These are phyloP conservation scores for Yamadazyma pseudoaaseri DNA, from an alignment of 1,139 yeast genomes.

Conservation along the genomic window DNA sequence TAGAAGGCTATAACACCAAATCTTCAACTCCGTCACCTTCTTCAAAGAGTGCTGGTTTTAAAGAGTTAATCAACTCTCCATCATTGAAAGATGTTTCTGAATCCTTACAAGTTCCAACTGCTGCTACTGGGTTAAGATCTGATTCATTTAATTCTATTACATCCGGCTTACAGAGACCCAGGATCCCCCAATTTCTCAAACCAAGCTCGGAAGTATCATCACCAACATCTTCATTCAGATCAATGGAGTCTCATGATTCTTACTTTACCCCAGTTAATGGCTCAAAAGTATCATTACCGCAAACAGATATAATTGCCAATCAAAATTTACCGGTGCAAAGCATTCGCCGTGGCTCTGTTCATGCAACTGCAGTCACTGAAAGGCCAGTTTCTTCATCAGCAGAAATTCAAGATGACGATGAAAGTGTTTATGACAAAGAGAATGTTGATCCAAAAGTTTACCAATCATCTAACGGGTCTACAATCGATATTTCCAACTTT, in stretches of 20 bases:
- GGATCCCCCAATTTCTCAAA: conserved; percentile 16
- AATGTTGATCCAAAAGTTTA: conserved; percentile 4
- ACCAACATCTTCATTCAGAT: conserved; percentile 18
- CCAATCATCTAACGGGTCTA: conserved; percentile 1
- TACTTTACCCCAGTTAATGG: conserved; percentile 14
- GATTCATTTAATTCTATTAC: conserved; percentile 9
- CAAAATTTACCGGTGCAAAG: conserved; percentile 11
- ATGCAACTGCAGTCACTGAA: conserved; percentile 12
- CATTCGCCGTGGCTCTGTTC: conserved; percentile 12
- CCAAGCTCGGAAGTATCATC: conserved; percentile 9
- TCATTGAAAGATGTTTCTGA: conserved; percentile 11
- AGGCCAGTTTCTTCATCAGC: conserved; percentile 35
- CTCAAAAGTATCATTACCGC: conserved; percentile 2
- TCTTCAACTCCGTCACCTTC: conserved; percentile 9
- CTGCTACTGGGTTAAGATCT: conserved; percentile 5
- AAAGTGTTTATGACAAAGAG: conserved; percentile 11
- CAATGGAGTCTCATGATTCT: conserved; percentile 20
- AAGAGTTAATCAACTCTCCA: conserved; percentile 24
- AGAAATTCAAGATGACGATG: conserved; percentile 19
- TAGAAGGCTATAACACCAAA: conserved; percentile 3
- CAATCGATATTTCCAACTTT: conserved; percentile 38
- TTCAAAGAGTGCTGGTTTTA: conserved; percentile 13
- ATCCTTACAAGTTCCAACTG: conserved; percentile 4
- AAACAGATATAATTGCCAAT: background rate
- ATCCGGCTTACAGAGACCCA: conserved; percentile 13